A percentile compares a stretch with the other conserved stretches of the same genome.
These are phyloP conservation scores for Diphasiastrum complanatum DNA, from an alignment of 83 land plant species.

Conservation along the genomic window DNA sequence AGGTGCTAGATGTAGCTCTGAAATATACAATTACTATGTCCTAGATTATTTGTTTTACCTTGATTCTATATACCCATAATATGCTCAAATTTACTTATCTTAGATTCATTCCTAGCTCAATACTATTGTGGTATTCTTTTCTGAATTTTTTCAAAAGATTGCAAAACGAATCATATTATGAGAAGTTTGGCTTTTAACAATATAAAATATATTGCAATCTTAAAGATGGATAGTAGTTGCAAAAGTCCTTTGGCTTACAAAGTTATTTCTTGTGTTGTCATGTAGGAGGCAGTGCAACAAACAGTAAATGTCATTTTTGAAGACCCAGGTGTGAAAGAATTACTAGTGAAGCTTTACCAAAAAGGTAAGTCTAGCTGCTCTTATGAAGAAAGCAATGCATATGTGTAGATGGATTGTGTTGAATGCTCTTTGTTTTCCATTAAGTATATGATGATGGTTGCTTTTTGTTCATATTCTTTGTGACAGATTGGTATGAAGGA, in stretches of 20 bases:
- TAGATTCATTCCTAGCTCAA: no score
- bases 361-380: slow-evolving; percentile 46
- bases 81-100: no score
- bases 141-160: no score
- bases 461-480: not conserved
- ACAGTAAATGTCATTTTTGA: slow-evolving; percentile 87
- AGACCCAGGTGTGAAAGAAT: slow-evolving; percentile 93
- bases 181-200: no score
- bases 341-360: slow-evolving; percentile 77
- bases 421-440: not conserved
- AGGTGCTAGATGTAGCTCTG: no score
- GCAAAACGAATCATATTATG: no score
- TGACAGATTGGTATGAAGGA: slow-evolving; percentile 92
- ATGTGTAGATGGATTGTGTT: not conserved
- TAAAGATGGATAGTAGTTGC: slow-evolving; percentile 41
- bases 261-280: not conserved
- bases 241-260: slow-evolving; percentile 44
- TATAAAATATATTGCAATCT: no score
- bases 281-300: slow-evolving; percentile 81
- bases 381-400: not conserved
- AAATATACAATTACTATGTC: no score
- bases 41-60: no score
- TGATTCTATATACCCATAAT: no score
- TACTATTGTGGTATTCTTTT: not conserved
- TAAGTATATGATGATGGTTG: not conserved